Conservation (phyloP, 2,329 filamentous ascomycete species). For the Curvularia sp. region DNA sequence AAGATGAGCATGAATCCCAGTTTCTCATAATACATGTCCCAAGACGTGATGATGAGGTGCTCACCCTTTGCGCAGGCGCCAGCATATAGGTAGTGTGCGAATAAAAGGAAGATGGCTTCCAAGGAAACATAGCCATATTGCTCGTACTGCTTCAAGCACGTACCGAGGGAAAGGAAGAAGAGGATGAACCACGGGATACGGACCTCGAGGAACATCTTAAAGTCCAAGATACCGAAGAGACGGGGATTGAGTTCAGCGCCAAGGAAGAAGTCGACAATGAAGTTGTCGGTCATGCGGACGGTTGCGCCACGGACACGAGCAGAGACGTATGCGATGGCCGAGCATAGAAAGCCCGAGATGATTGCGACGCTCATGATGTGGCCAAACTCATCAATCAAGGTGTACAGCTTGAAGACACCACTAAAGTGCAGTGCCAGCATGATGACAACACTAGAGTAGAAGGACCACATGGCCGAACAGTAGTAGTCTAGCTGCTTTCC, state of each 20-base stretch:
- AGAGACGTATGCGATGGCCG: slow-evolving; percentile 84
- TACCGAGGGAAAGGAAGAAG: slow-evolving; percentile 76
- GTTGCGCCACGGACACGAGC: slow-evolving; percentile 79
- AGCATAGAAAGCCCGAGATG: slow-evolving; percentile 83
- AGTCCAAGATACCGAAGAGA: slow-evolving; percentile 83
- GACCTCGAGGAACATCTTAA: slow-evolving; percentile 97
- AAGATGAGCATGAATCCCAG: slow-evolving; percentile 98
- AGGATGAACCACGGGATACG: slow-evolving; percentile 92
- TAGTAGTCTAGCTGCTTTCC: slow-evolving; percentile 92
- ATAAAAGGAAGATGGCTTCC: slow-evolving; percentile 83
- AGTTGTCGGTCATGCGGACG: slow-evolving; percentile 88
- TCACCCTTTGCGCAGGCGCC: slow-evolving; percentile 93
- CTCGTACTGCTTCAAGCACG: slow-evolving; percentile 84
- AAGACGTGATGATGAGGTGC: slow-evolving; percentile 87
- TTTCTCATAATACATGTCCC: slow-evolving; percentile 98
- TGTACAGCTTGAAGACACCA: slow-evolving; percentile 87
- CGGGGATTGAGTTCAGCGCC: slow-evolving; percentile 86
- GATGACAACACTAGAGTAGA: slow-evolving; percentile 82
- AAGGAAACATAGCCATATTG: slow-evolving; percentile 82
- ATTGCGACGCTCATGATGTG: slow-evolving; percentile 93
- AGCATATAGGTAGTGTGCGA: slow-evolving; percentile 91
- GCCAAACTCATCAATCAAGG: slow-evolving; percentile 92
- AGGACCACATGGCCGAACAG: slow-evolving; percentile 86
- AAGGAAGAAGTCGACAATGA: slow-evolving; percentile 90
- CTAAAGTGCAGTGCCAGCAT: slow-evolving; percentile 78